These are phyloP conservation scores for Yarrowia keelungensis DNA, from an alignment of 805 yeast species.

Conservation along the genomic window DNA sequence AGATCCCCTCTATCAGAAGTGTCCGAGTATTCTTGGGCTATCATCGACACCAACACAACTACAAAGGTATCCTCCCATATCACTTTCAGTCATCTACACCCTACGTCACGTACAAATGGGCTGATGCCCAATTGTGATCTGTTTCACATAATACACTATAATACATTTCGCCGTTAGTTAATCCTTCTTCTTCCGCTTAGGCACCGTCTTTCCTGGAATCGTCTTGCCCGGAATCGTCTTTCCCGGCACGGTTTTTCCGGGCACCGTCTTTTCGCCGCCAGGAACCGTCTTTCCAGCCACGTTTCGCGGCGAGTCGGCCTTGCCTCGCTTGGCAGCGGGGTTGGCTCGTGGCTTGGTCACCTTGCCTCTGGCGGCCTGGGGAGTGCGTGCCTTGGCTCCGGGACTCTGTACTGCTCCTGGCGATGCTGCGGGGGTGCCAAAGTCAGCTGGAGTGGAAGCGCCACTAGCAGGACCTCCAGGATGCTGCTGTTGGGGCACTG, in stretches of 20 bases:
- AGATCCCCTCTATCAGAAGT: too few species aligned
- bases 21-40: too few species aligned
- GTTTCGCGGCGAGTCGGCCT: constrained; percentile 29
- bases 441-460: constrained; percentile 6
- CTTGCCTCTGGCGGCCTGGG: constrained; percentile 14
- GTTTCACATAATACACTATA: constrained; percentile 16
- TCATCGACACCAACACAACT: too few species aligned
- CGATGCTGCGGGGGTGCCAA: constrained; percentile 25
- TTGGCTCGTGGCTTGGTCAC: constrained; percentile 23
- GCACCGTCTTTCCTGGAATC: constrained; percentile 29
- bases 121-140: too few species aligned
- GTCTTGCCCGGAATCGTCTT: constrained; percentile 29
- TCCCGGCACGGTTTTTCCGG: constrained; percentile 18
- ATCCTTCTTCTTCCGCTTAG: constrained; percentile 32
- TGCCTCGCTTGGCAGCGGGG: constrained; percentile 12
- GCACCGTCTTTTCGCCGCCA: constrained; percentile 32
- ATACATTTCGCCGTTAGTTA: constrained; percentile 35
- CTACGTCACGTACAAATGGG: too few species aligned
- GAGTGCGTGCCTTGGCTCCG: constrained; percentile 18
- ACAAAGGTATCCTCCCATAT: too few species aligned
- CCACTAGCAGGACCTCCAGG: constrained; percentile 18
- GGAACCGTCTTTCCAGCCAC: constrained; percentile 35
- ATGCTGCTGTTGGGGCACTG: constrained; percentile 5
- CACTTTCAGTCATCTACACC: not conserved
- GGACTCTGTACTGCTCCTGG: constrained; percentile 13